Evolutionary conservation across 352 stramenopile species (phyloP).

Genomic region (Pythium phragmitis): DNA sequence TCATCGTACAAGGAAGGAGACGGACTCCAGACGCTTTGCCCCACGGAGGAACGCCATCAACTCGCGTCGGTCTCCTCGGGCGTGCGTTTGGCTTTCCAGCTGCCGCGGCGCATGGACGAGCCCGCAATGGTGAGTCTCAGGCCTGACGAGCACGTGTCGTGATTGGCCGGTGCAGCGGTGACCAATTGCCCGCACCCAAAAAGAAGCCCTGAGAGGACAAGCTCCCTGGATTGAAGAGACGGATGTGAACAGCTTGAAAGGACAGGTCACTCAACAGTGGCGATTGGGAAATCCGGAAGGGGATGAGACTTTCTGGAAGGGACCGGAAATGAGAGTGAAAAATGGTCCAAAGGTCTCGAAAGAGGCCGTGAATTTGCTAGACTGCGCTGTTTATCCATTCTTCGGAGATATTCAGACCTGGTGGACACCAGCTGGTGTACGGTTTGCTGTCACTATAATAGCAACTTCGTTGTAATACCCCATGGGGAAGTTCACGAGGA

Average conservation of each 20-base stretch:
- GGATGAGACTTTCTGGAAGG: no score
- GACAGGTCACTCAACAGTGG: no score
- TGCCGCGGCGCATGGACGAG: constrained; percentile 18
- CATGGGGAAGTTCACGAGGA: not conserved
- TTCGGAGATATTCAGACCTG: no score
- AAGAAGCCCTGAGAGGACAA: no score
- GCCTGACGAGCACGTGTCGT: constrained; percentile 14
- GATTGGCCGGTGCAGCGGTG: constrained; percentile 9
- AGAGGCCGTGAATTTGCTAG: no score
- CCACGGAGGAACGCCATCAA: constrained; percentile 27
- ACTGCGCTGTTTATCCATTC: no score
- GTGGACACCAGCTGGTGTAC: not conserved
- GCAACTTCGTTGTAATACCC: not conserved
- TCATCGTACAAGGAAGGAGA: not conserved
- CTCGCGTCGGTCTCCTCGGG: constrained; percentile 14
- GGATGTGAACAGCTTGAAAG: no score
- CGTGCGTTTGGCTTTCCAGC: constrained; percentile 9
- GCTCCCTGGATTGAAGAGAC: no score
- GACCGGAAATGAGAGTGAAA: no score
- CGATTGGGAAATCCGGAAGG: no score
- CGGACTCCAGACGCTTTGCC: not conserved
- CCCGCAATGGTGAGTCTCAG: not conserved
- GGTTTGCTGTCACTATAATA: not conserved
- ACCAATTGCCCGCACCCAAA: not conserved
- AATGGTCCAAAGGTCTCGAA: no score